Evolutionary conservation across 257 asterid species (phyloP), one percentile per base, ranked within the genome.

Genomic region (Primulina eburnea): DNA sequence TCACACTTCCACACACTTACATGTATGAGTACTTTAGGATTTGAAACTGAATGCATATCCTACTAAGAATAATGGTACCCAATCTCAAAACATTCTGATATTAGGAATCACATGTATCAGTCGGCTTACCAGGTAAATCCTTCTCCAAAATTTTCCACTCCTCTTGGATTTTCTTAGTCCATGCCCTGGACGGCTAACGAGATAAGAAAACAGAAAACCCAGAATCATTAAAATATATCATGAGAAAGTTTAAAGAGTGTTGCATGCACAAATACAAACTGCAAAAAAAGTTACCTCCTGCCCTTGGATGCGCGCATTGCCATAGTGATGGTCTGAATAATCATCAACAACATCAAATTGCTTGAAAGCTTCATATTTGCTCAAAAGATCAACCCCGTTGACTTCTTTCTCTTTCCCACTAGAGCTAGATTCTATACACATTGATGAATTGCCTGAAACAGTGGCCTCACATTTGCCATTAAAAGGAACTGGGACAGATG

Each of bases 121-220:
- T 18, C 24, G 33, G 57, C 85, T 71, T 43, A 86, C 91, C 91
- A 28, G 88, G 91, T 34, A 86, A 81, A 76, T 83, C 84, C 62
- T 79, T 79, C 67, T 81, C 87, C 77, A 83, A 73, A 61, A 86
- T 83, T 80, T 74, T 83, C 91, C 91, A 86, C 74, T 86, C 91
- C 30, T 73, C 82, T 80, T 83, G 91, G 71, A 86, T 62, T 74
- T 75, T 83, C 85, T 81, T 83, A 35, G 76, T 69, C 91, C 91
- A 86, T 17, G 73, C 81, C 65, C 62, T 81, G 38, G 83, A 71
- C 59, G 87, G 87, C 91, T 86, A 63, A 38, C 14, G 72, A 55
- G 47, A 67, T n/a, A 74, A 73, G 65, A 62, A 69, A 56, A 59
- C 59, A 30, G 6, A 16, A 55, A 53, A 32, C 1, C 56, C n/a